Base-by-base conservation (phyloP, 1,284 basidiomycete genomes). In the Apiotrichum gamsii region DNA sequence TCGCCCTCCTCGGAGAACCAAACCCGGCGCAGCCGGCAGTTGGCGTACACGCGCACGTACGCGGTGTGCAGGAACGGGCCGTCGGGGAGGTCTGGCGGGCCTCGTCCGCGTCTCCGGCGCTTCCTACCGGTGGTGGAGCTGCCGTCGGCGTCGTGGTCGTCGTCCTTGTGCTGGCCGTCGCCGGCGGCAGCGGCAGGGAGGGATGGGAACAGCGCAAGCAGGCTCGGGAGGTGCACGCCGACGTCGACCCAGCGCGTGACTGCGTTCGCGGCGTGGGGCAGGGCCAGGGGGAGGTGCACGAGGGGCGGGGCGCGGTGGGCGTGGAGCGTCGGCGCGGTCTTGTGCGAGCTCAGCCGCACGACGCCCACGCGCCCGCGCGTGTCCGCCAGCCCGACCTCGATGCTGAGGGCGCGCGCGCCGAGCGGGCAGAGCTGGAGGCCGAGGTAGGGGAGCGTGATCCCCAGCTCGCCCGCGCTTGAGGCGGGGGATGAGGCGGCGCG, bases 311-410 rank as follows among this genome's bases (percentile, higher is more conserved):
- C 52, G 35, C 69, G 64, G 34, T 52, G 8, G 2, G 75, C 64
- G 56, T 77, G 78, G 34, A 84, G 66, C 36, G 65, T 73, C 1
- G 85, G 82, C 35, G 74, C 65, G 64, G 78, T 81, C 85, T 89
- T 86, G 61, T 88, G 90, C 13, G 84, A 89, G 19, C 87, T 88
- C 51, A 82, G 77, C 21, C 87, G 76, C 20, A 90, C 64, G 28
- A 79, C 67, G 0, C 85, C 87, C 49, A 75, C 74, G 52, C 77
- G 74, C 6, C 82, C 81, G 6, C 67, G 62, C 38, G 74, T 73
- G 72, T 90, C 87, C 29, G 80, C 78, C 14, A 90, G 59, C 2
- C 87, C 87, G 15, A 90, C 72, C 69, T 90, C 86, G 57, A 90
- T 80, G 8, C 80, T 77, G 79, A 85, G 83, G 43, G 82, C 80